These are phyloP conservation scores for Begonia peltatifolia DNA, from an alignment of 306 rosid genomes.

Conservation along the genomic window DNA sequence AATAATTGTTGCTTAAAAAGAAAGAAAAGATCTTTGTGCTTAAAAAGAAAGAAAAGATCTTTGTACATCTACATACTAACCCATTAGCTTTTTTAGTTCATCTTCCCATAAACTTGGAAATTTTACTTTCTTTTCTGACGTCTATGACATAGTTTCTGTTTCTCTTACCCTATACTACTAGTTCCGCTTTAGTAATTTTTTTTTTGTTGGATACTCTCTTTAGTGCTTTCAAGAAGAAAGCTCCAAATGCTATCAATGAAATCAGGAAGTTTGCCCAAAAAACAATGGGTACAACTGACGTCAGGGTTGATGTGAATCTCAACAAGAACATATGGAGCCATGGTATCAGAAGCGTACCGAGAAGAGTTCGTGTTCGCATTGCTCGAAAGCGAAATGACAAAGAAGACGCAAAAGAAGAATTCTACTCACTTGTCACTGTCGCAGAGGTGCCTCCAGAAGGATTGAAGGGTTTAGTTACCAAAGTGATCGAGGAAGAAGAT, in stretches of 20 bases:
- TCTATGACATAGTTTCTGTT: neutral
- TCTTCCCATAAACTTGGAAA: too few species aligned
- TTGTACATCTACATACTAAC: too few species aligned
- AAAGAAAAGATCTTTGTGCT: too few species aligned
- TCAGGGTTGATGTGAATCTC: constrained; percentile 36
- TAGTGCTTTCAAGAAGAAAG: constrained; percentile 44
- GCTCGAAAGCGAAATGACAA: constrained; percentile 29
- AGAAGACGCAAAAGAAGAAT: constrained; percentile 41
- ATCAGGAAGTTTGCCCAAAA: constrained; percentile 36
- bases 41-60: too few species aligned
- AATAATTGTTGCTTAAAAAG: too few species aligned
- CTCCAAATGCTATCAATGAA: constrained; percentile 33
- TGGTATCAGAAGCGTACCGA: constrained; percentile 33
- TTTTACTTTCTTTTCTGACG: neutral
- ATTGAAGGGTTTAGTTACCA: constrained; percentile 29
- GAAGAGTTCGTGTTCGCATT: constrained; percentile 20
- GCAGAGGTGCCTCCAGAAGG: constrained; percentile 26
- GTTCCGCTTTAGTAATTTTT: neutral
- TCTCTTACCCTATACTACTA: neutral
- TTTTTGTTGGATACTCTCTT: too few species aligned
- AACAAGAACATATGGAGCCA: constrained; percentile 37
- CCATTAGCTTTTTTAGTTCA: too few species aligned
- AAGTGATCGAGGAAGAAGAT: constrained; percentile 35
- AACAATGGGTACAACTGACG: constrained; percentile 40
- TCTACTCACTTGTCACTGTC: constrained; percentile 29